Conservation (phyloP, 306 rosid genomes). For the Crataegus laevigata region DNA sequence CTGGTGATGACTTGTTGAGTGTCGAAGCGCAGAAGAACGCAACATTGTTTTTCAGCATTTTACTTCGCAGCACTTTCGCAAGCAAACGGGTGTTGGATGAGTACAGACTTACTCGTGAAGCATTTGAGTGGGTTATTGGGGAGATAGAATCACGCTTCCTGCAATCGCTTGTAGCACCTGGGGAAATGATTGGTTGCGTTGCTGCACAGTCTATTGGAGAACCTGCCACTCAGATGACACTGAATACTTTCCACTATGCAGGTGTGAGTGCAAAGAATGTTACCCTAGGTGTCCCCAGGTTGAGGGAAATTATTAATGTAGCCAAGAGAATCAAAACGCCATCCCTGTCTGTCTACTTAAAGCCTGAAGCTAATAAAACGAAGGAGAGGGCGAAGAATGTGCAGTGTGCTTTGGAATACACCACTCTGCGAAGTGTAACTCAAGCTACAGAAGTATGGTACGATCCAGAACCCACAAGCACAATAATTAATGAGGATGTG, state of each 20-base stretch:
- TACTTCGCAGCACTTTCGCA: conserved; percentile 93
- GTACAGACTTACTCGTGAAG: conserved; percentile 96
- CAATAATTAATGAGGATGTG: conserved; percentile 83
- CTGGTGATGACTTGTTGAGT: conserved; percentile 87
- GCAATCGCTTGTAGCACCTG: conserved; percentile 96
- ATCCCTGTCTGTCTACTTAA: conserved; percentile 78
- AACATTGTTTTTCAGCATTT: conserved; percentile 76
- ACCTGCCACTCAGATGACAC: conserved; percentile 99
- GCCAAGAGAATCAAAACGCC: conserved; percentile 98
- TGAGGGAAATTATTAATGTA: conserved; percentile 95
- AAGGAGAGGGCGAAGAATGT: conserved; percentile 96
- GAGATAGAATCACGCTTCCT: conserved; percentile 94
- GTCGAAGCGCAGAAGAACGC: conserved; percentile 98
- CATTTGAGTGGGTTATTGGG: conserved; percentile 96
- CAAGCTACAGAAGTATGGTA: conserved; percentile 99
- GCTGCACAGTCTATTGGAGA: conserved; percentile 99
- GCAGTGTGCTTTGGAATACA: conserved; percentile 97
- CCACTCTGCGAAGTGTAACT: conserved; percentile 93
- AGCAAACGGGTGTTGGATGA: conserved; percentile 97
- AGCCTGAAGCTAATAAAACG: conserved; percentile 74
- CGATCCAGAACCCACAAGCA: conserved; percentile 94
- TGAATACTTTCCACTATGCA: conserved; percentile 98
- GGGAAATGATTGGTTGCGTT: conserved; percentile 98
- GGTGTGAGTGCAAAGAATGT: conserved; percentile 99
- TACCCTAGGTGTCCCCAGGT: conserved; percentile 95